Conservation (phyloP, 306 rosid species). For the Calophaca sinica region DNA sequence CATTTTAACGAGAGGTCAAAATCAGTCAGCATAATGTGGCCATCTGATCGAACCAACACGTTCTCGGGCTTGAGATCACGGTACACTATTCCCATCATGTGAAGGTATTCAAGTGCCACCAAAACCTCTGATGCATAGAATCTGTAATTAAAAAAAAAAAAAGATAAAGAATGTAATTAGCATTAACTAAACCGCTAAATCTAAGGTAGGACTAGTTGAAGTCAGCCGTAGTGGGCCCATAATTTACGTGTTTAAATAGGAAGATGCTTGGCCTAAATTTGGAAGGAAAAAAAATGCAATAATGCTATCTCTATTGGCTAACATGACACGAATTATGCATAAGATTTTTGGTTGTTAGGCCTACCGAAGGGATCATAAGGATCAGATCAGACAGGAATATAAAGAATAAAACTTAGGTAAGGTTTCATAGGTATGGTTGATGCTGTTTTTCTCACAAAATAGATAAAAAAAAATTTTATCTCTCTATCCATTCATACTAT, state of each 20-base stretch:
- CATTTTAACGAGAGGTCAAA: conserved; percentile 67
- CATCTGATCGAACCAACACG: conserved; percentile 78
- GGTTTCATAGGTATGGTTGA: no score
- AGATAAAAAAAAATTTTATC: no score
- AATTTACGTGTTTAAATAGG: not conserved
- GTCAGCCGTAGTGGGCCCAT: not conserved
- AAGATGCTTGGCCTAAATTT: conserved; percentile 27
- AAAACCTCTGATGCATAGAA: conserved; percentile 84
- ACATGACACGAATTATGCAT: conserved; percentile 34
- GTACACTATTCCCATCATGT: conserved; percentile 91
- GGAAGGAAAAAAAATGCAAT: conserved; percentile 37
- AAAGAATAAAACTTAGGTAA: no score
- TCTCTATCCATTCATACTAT: no score
- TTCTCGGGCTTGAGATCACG: conserved; percentile 89
- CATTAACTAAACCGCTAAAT: conserved; percentile 2
- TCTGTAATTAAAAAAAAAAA: conserved; percentile 46
- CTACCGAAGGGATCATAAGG: conserved; percentile 41
- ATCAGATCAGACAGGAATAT: conserved; percentile 38
- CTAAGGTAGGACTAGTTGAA: conserved; percentile 5
- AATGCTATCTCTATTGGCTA: conserved; percentile 25
- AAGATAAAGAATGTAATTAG: conserved; percentile 2
- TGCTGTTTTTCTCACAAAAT: no score
- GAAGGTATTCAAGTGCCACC: conserved; percentile 85
- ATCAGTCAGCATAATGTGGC: conserved; percentile 86
- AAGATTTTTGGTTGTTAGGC: conserved; percentile 50